These are phyloP conservation scores for Lactarius hengduanensis DNA, from an alignment of 768 basidiomycete species.

Conservation along the genomic window DNA sequence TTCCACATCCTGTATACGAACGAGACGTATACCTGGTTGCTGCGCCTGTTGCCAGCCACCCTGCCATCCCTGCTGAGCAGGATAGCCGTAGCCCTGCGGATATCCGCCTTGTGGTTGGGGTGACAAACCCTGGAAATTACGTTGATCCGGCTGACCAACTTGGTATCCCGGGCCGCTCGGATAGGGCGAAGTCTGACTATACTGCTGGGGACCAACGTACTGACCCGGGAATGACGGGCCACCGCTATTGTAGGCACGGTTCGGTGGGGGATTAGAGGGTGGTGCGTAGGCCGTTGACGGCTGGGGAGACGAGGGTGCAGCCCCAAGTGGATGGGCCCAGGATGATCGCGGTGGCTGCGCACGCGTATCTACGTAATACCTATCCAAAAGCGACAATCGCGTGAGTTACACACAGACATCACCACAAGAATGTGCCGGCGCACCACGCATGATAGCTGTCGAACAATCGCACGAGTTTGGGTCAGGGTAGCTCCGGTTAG, in stretches of 20 bases:
- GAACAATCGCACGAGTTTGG: conserved; percentile 28
- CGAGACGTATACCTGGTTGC: conserved; percentile 14
- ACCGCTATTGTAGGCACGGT: conserved; percentile 34
- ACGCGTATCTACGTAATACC: conserved; percentile 76
- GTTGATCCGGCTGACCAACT: neutral
- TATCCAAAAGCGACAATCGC: conserved; percentile 32
- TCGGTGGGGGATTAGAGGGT: conserved; percentile 48
- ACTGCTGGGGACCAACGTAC: conserved; percentile 16
- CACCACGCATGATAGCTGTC: conserved; percentile 67
- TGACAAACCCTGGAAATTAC: neutral
- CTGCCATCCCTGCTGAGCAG: conserved; percentile 26
- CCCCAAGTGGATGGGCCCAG: conserved; percentile 70
- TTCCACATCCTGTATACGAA: neutral
- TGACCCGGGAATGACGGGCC: conserved; percentile 30
- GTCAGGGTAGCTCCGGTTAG: conserved; percentile 27
- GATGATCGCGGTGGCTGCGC: conserved; percentile 60
- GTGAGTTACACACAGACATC: neutral
- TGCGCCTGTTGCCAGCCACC: conserved; percentile 22
- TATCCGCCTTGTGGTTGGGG: neutral
- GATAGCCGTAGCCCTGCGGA: conserved; percentile 21
- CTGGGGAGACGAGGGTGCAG: conserved; percentile 40
- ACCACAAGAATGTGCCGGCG: conserved; percentile 27
- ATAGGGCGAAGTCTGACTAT: conserved; percentile 28
- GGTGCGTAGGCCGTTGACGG: conserved; percentile 35
- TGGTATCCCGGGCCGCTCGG: conserved; percentile 31